Evolutionary conservation across 176 grass and related monocot species (phyloP).

Genomic region (Cenchrus fungigraminus): DNA sequence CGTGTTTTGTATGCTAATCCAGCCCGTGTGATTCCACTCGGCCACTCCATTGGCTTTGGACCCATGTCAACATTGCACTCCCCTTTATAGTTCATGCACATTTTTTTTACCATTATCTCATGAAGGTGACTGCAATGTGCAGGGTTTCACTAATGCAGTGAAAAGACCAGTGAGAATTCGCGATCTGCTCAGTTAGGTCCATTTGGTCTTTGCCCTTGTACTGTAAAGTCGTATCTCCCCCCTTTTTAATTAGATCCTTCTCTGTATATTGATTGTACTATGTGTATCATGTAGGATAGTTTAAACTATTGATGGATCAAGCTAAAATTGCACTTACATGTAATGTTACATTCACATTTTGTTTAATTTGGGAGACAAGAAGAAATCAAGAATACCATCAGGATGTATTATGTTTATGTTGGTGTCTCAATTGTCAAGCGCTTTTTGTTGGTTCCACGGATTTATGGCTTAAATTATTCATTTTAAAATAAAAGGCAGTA

Average conservation of each 20-base stretch:
- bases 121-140: conserved; percentile 38
- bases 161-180: conserved; percentile 88
- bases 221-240: conserved; percentile 28
- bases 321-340: not conserved
- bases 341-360: not conserved
- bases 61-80: not conserved
- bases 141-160: conserved; percentile 99
- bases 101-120: conserved; percentile 24
- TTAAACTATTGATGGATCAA: not conserved
- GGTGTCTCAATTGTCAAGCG: not conserved
- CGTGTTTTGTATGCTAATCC: not conserved
- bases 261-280: conserved; percentile 24
- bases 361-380: not conserved
- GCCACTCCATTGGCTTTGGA: not conserved
- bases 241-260: not conserved
- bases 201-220: conserved; percentile 30
- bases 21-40: not conserved
- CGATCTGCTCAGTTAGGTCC: conserved; percentile 66
- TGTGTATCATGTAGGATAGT: not conserved
- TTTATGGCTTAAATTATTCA: not conserved
- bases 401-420: not conserved
- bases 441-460: not conserved
- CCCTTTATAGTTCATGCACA: conserved; percentile 2
- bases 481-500: not conserved
- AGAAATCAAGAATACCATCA: not conserved